These are phyloP conservation scores for Aspergillus arachidicola DNA, from an alignment of 2,329 filamentous ascomycete species.

Conservation along the genomic window DNA sequence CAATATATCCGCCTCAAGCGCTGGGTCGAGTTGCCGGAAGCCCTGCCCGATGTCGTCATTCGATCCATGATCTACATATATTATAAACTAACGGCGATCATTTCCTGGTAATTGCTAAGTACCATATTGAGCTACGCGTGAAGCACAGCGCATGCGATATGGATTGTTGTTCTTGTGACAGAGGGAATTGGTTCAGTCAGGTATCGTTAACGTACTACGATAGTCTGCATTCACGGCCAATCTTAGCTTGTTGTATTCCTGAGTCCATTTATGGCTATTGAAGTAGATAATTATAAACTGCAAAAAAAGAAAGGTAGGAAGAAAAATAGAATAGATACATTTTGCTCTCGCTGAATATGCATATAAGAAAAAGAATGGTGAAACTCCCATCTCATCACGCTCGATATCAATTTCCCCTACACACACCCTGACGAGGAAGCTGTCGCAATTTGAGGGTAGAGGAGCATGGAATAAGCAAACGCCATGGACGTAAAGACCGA, in stretches of 20 bases:
- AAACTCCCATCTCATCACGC: too few relatives aligned
- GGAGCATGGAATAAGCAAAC: background rate
- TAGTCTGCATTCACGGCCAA: background rate
- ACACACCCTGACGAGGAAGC: background rate
- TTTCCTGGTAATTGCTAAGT: background rate
- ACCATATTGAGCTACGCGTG: too few relatives aligned
- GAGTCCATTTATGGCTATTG: background rate
- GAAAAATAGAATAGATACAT: background rate
- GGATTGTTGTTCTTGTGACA: too few relatives aligned
- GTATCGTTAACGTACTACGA: background rate
- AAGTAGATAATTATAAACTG: background rate
- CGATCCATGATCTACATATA: background rate
- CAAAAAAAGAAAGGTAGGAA: background rate
- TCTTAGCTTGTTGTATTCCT: background rate
- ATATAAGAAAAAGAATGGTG: background rate
- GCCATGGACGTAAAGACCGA: background rate
- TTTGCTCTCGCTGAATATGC: background rate
- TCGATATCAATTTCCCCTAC: background rate
- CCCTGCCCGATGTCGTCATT: background rate
- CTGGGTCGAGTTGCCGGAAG: background rate
- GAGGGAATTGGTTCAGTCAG: too few relatives aligned
- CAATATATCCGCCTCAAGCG: background rate
- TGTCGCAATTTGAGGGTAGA: background rate
- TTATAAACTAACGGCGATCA: background rate
- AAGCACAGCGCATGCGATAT: too few relatives aligned